Conservation (phyloP, 2,329 filamentous ascomycete genomes). For the Fusarium mangiferae region DNA sequence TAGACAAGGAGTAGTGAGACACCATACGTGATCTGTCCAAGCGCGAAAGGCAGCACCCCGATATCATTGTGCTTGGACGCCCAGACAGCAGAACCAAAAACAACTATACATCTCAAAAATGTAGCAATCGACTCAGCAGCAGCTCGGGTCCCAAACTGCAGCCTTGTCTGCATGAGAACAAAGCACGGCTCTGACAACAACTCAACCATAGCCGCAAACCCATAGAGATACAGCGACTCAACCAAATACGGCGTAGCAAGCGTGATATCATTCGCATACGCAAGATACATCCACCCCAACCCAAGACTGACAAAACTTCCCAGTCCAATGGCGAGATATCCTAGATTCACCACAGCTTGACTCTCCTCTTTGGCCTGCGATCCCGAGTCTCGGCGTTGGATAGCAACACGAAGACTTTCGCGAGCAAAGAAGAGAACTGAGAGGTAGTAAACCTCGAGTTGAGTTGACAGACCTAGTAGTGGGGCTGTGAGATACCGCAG, state of each 20-base stretch:
- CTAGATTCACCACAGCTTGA: constrained; percentile 88
- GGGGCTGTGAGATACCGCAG: constrained; percentile 88
- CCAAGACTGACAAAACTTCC: constrained; percentile 72
- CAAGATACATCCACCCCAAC: constrained; percentile 76
- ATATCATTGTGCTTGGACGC: constrained; percentile 64
- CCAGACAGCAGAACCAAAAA: constrained; percentile 76
- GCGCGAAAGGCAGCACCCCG: constrained; percentile 87
- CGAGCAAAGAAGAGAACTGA: constrained; percentile 94
- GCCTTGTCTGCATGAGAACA: constrained; percentile 83
- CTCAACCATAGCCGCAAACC: constrained; percentile 72
- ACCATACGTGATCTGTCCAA: constrained; percentile 85
- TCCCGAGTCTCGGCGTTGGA: constrained; percentile 75
- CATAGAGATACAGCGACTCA: constrained; percentile 64
- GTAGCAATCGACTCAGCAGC: constrained; percentile 86
- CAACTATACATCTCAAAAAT: constrained; percentile 77
- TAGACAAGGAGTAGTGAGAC: constrained; percentile 77
- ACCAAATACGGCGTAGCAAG: constrained; percentile 72
- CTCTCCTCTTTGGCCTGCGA: constrained; percentile 50
- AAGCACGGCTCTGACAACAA: constrained; percentile 89
- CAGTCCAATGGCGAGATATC: constrained; percentile 79
- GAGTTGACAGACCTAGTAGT: constrained; percentile 84
- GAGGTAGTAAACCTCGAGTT: constrained; percentile 92
- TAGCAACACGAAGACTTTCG: constrained; percentile 89
- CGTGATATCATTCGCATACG: constrained; percentile 58
- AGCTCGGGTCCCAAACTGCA: constrained; percentile 83